These are phyloP conservation scores for Lathyrus oleraceus DNA, from an alignment of 306 rosid genomes.

Conservation along the genomic window DNA sequence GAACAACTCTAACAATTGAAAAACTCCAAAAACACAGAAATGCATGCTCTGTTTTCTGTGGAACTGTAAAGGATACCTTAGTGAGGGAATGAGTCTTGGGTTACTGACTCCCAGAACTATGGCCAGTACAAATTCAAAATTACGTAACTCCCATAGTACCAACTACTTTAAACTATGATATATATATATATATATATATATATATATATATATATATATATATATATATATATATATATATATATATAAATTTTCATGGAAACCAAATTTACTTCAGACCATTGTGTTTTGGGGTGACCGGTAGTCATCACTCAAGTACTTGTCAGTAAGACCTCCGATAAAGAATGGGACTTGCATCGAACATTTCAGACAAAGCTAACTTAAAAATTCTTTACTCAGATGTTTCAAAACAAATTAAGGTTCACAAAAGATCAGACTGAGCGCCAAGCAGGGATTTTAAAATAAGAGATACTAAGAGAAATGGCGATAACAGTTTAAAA, in stretches of 20 bases:
- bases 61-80: constrained; percentile 22
- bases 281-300: constrained; percentile 15
- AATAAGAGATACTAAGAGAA: constrained; percentile 20
- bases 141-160: constrained; percentile 9
- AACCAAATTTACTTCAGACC: constrained; percentile 7
- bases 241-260: background rate
- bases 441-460: constrained; percentile 25
- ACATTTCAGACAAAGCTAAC: constrained; percentile 28
- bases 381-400: constrained; percentile 16
- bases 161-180: constrained; percentile 19
- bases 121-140: constrained; percentile 17
- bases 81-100: constrained; percentile 23
- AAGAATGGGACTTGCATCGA: constrained; percentile 7
- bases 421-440: constrained; percentile 23
- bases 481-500: constrained; percentile 39
- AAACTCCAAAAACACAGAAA: constrained; percentile 10
- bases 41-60: constrained; percentile 15
- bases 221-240: too few relatives aligned
- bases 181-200: too few relatives aligned
- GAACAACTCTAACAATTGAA: constrained; percentile 16
- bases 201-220: too few relatives aligned
- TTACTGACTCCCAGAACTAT: constrained; percentile 23
- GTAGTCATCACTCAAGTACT: constrained; percentile 5
- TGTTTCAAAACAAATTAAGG: constrained; percentile 29
- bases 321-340: constrained; percentile 16